Evolutionary conservation across 176 grass and related monocot species (phyloP), one percentile per base, ranked within the genome.

Genomic region (Triticum aestivum): DNA sequence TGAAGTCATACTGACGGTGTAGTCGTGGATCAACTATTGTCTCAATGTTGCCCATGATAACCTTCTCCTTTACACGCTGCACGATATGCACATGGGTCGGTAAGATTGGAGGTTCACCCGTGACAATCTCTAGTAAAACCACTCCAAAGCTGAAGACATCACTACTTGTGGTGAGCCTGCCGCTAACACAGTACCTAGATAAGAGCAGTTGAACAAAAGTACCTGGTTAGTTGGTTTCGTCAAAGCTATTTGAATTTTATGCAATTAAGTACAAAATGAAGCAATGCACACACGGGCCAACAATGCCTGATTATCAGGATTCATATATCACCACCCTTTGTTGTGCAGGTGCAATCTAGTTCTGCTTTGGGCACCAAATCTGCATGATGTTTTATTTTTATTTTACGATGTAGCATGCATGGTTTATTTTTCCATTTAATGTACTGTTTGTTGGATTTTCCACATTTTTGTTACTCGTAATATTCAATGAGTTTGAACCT

Each of bases 71-170:
- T 32, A 81, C 58, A 37, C 52, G 68, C 10, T 66, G 54, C 17
- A 41, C 42, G 24, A 82, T 78, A 61, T 84, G 71, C 4, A 34
- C n/a, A 12, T 4, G 5, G 0, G 8, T 56, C 10, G 8, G 11
- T 0, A 12, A 3, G 33, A 26, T 58, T 2, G 86, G 86, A 63
- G 67, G 79, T 18, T 73, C 39, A 11, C 86, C 86, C 0, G 68
- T 88, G 3, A 88, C 24, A 18, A 77, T 67, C 69, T 59, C 86
- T 66, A 79, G 56, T 58, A 79, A 15, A 79, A 79, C 77, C 6
- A 79, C 81, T 10, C 85, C 85, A 21, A 91, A 91, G 81, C 86
- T 85, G 85, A 49, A 91, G 59, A 88, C 80, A 32, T 88, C 89
- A 15, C 89, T 88, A 5, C 63, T 85, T 52, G 62, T 76, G 5